These are phyloP conservation scores for Groenewaldozyma tartarivorans DNA, from an alignment of 805 yeast species.

Conservation along the genomic window DNA sequence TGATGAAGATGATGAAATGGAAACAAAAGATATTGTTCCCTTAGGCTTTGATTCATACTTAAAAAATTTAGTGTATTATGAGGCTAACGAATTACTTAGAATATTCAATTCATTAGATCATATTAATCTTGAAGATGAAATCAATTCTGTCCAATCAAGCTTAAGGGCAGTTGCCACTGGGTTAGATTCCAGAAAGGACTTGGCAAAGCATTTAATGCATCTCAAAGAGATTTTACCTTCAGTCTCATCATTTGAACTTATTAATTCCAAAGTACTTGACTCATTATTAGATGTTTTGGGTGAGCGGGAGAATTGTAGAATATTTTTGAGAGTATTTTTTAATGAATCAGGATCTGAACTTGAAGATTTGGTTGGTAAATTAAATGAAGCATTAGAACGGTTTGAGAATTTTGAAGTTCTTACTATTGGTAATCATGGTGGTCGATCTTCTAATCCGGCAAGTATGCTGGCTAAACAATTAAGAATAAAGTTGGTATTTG, in stretches of 20 bases:
- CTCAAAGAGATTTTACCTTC: slow-evolving; percentile 21
- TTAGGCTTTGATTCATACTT: slow-evolving; percentile 9
- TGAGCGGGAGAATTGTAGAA: slow-evolving; percentile 11
- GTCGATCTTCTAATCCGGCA: slow-evolving; percentile 14
- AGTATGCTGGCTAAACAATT: slow-evolving; percentile 56
- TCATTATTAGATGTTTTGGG: slow-evolving; percentile 28
- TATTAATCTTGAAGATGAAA: slow-evolving; percentile 10
- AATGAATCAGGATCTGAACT: slow-evolving; percentile 28
- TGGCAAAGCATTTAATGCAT: not conserved
- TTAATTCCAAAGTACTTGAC: slow-evolving; percentile 55
- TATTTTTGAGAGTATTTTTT: slow-evolving; percentile 38
- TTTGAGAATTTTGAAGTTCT: slow-evolving; percentile 63
- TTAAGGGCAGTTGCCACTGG: slow-evolving; percentile 13
- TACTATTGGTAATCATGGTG: slow-evolving; percentile 32
- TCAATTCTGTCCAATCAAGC: slow-evolving; percentile 21
- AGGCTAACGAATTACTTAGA: slow-evolving; percentile 5
- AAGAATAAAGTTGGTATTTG: slow-evolving; percentile 43
- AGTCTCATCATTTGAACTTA: slow-evolving; percentile 62
- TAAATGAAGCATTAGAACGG: slow-evolving; percentile 63
- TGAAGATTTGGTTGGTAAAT: slow-evolving; percentile 40
- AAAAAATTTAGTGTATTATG: slow-evolving; percentile 2
- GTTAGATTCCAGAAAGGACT: slow-evolving; percentile 9
- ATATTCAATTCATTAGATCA: slow-evolving; percentile 2
- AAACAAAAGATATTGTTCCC: slow-evolving; percentile 21
- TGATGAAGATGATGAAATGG: slow-evolving; percentile 22